Evolutionary conservation across 495 filamentous ascomycete genomes (phyloP).

Genomic region (Lasiosphaeria hispida): DNA sequence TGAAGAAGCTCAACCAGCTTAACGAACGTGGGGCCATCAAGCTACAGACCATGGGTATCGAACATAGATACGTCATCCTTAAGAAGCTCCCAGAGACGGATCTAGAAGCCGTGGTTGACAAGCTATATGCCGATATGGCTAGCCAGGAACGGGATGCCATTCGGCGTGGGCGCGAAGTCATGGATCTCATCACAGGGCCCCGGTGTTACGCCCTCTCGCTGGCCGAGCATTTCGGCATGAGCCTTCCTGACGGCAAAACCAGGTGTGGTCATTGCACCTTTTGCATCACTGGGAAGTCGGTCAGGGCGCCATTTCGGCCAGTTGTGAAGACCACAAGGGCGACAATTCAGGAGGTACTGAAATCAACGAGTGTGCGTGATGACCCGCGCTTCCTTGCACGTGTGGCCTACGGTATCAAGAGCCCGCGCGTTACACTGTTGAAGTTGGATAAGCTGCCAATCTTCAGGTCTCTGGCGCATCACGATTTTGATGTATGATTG

Average conservation of each 20-base stretch:
- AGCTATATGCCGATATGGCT: conserved; percentile 49
- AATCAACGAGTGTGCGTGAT: conserved; percentile 42
- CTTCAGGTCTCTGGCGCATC: conserved; percentile 52
- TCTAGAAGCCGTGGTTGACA: conserved; percentile 36
- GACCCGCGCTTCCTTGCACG: conserved; percentile 55
- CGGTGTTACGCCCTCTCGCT: conserved; percentile 49
- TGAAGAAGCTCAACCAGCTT: conserved; percentile 52
- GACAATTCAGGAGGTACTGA: conserved; percentile 40
- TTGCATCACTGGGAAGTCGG: conserved; percentile 43
- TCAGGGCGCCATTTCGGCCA: conserved; percentile 30
- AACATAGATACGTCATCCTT: conserved; percentile 49
- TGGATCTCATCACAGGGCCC: conserved; percentile 46
- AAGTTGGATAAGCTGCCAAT: conserved; percentile 40
- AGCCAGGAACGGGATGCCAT: conserved; percentile 49
- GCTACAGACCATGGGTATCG: conserved; percentile 46
- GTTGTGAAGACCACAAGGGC: conserved; percentile 30
- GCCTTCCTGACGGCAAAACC: conserved; percentile 32
- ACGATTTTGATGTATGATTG: conserved; percentile 46
- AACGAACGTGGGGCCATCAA: conserved; percentile 41
- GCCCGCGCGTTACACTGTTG: conserved; percentile 45
- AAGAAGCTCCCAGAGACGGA: conserved; percentile 42
- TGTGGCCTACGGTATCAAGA: conserved; percentile 58
- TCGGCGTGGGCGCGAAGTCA: conserved; percentile 44
- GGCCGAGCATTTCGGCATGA: conserved; percentile 56
- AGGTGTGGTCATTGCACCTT: conserved; percentile 55